Conservation (phyloP, 768 basidiomycete genomes). For the Tylopilus intermedius region DNA sequence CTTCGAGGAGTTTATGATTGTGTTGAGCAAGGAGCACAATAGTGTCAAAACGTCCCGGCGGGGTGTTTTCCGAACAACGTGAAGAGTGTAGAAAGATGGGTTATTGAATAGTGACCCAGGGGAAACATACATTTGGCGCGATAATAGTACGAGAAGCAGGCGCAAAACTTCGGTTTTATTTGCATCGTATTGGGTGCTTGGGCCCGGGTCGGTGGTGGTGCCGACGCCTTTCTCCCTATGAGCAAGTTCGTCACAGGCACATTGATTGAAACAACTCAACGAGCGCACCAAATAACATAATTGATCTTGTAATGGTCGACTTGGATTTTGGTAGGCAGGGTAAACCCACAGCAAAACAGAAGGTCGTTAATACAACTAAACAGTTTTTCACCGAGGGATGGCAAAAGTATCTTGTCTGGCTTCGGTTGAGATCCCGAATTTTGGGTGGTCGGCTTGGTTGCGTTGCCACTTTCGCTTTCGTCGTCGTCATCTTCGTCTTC, state of each 20-base stretch:
- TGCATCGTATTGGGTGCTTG: slow-evolving; percentile 58
- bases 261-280: slow-evolving; percentile 1
- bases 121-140: slow-evolving; percentile 83
- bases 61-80: slow-evolving; percentile 70
- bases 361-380: slow-evolving; percentile 80
- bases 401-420: slow-evolving; percentile 47
- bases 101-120: slow-evolving; percentile 63
- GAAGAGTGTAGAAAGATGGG: slow-evolving; percentile 72
- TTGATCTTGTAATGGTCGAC: slow-evolving; percentile 78
- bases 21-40: slow-evolving; percentile 91
- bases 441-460: slow-evolving; percentile 17
- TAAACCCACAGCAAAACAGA: slow-evolving; percentile 91
- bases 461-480: slow-evolving; percentile 37
- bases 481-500: slow-evolving; percentile 69
- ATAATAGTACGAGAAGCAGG: slow-evolving; percentile 81
- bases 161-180: slow-evolving; percentile 90
- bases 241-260: slow-evolving; percentile 4
- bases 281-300: slow-evolving; percentile 79
- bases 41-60: slow-evolving; percentile 85
- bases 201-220: slow-evolving; percentile 70
- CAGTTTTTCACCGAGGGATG: slow-evolving; percentile 77
- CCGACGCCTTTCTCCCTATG: slow-evolving; percentile 93
- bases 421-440: slow-evolving; percentile 25
- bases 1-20: slow-evolving; percentile 67
- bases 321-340: slow-evolving; percentile 72